Base-by-base conservation (phyloP, 306 rosid genomes). In the Quercus parvula region DNA sequence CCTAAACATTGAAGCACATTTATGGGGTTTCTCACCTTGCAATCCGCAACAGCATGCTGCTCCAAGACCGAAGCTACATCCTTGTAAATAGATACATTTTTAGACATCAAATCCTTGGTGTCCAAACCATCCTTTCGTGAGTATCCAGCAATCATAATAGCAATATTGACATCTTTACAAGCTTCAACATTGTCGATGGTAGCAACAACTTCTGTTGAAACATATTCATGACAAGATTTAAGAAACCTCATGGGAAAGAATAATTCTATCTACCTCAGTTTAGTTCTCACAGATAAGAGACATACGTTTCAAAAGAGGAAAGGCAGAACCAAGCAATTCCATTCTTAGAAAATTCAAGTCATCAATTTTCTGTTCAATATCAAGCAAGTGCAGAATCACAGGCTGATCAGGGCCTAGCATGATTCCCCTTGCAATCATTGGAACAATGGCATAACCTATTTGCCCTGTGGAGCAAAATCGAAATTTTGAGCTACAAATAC, bases 381-480 rank as follows among this genome's bases (percentile, higher is more conserved):
- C 97, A 77, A 92, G 92, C 92, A 92, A 78, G 71, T 92, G 97
- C 54, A 92, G 62, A 85, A 91, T 89, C 31, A 92, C 86, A 49
- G 92, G 96, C 85, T 89, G 94, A 28, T 89, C 89, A n/a, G 89
- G 89, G 49, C 92, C 97, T 5, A 91, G 72, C 94, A 91, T 89
- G 51, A 67, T 77, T 24, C 97, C 97, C 87, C 92, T 89, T 35
- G 96, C 92, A 11, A 91, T 84, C 97, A 92, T 92, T 31, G 96
- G 94, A 75, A 85, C 92, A 71, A 92, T 86, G 3, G 96, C 96
- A 86, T 92, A 92, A 6, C 97, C 94, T 70, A 92, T 92, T 89
- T 91, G 91, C 41, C 97, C 96, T 91, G 88, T 80, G 70, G 1
- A 51, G 64, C 57, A 76, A 69, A 78, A 77, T n/a, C 58, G 28